Conservation (phyloP, 2,329 filamentous ascomycete species). For the Phoma sp. region DNA sequence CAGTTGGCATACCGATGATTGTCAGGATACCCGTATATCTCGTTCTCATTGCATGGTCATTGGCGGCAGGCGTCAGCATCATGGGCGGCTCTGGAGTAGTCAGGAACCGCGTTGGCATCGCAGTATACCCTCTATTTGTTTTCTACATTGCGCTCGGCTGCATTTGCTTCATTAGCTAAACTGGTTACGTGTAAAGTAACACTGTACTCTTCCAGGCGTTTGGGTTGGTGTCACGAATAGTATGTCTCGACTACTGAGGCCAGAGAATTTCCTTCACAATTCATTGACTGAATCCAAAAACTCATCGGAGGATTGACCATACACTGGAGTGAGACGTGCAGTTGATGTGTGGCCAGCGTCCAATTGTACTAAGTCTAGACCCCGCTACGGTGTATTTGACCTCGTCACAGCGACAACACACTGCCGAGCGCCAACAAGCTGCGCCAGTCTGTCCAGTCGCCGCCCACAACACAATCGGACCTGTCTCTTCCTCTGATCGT, state of each 20-base stretch:
- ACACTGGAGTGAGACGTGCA: constrained; percentile 5
- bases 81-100: constrained; percentile 94
- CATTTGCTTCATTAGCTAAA: constrained; percentile 91
- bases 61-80: constrained; percentile 95
- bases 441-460: constrained; percentile 29
- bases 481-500: constrained; percentile 12
- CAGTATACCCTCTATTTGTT: constrained; percentile 91
- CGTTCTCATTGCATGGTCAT: constrained; percentile 85
- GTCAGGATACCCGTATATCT: constrained; percentile 89
- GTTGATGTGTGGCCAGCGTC: constrained; percentile 2
- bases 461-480: constrained; percentile 25
- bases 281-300: background rate
- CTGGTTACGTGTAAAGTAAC: constrained; percentile 7
- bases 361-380: constrained; percentile 20
- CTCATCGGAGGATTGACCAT: background rate
- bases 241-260: constrained; percentile 8
- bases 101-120: constrained; percentile 90
- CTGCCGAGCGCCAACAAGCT: constrained; percentile 34
- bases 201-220: constrained; percentile 15
- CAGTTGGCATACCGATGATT: constrained; percentile 77
- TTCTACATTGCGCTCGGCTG: constrained; percentile 94
- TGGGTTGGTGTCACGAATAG: constrained; percentile 10
- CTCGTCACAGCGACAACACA: constrained; percentile 20
- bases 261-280: constrained; percentile 2
- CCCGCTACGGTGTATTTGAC: constrained; percentile 27